Evolutionary conservation across 169 alveolate species (phyloP).

Genomic region (Besnoitia besnoiti): DNA sequence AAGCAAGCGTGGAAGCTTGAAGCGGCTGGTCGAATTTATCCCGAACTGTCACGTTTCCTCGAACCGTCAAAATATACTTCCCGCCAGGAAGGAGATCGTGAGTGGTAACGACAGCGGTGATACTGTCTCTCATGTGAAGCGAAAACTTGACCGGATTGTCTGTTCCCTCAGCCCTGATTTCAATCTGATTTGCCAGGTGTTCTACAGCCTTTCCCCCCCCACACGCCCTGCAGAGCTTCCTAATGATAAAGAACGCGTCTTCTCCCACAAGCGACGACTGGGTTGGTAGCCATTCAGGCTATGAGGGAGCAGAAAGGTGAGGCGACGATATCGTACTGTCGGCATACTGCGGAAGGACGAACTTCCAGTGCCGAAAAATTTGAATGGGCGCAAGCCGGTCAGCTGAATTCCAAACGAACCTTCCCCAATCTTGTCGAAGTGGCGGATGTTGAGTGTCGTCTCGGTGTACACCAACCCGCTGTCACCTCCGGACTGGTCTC

Average conservation of each 20-base stretch:
- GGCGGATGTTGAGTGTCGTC: neutral
- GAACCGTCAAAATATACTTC: neutral
- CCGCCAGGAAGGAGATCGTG: neutral
- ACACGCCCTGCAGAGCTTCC: neutral
- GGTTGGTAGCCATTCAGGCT: slow-evolving; percentile 1
- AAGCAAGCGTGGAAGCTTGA: neutral
- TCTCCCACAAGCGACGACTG: neutral
- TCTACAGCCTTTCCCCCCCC: neutral
- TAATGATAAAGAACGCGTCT: neutral
- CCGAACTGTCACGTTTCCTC: neutral
- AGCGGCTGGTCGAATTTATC: neutral
- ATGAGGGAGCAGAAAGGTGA: neutral
- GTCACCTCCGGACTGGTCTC: neutral
- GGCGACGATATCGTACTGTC: slow-evolving; percentile 17
- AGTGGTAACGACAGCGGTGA: neutral
- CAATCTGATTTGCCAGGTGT: slow-evolving; percentile 13
- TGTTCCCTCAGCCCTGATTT: neutral
- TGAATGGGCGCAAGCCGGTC: neutral
- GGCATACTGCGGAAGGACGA: slow-evolving; percentile 5
- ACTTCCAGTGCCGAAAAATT: neutral
- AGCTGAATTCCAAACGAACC: neutral
- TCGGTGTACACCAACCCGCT: slow-evolving; percentile 14
- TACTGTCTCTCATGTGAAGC: neutral
- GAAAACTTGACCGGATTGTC: neutral
- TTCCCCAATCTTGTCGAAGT: slow-evolving; percentile 1